Conservation (phyloP, 768 basidiomycete genomes). For the Hebeloma cylindrosporum region DNA sequence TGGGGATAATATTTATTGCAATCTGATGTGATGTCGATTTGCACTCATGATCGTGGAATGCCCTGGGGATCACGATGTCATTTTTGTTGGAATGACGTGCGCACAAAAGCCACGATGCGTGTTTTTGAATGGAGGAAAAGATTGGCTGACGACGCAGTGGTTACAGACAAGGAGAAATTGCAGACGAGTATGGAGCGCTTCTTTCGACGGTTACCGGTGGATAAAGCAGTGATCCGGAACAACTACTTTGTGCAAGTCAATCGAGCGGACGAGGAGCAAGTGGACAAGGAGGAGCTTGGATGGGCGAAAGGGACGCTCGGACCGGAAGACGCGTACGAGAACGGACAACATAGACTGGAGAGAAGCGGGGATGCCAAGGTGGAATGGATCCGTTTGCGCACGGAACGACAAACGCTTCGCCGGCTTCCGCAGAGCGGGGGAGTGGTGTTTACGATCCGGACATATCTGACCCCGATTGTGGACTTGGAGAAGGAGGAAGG, state of each 20-base stretch:
- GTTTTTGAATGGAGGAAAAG: no score
- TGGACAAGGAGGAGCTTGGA: constrained; percentile 60
- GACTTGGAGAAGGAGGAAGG: constrained; percentile 54
- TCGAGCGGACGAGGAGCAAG: constrained; percentile 19
- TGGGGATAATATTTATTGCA: no score
- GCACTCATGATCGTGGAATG: no score
- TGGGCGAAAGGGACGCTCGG: constrained; percentile 62
- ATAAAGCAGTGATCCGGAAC: constrained; percentile 70
- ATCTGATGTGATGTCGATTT: no score
- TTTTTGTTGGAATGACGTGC: constrained; percentile 4
- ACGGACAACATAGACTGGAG: constrained; percentile 15
- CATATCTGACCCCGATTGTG: constrained; percentile 56
- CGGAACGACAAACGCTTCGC: constrained; percentile 66
- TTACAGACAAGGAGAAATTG: constrained; percentile 58
- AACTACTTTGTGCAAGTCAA: constrained; percentile 54
- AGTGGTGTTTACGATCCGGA: constrained; percentile 68
- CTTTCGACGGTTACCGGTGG: constrained; percentile 63
- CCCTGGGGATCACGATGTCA: no score
- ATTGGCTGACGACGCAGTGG: no score
- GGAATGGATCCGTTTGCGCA: constrained; percentile 52
- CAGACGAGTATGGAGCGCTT: constrained; percentile 66
- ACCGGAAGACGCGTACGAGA: constrained; percentile 45
- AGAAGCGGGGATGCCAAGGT: constrained; percentile 28
- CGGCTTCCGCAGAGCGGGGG: constrained; percentile 63
- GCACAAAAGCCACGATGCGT: no score